These are phyloP conservation scores for Diplocarpon rosae DNA, from an alignment of 2,329 filamentous ascomycete genomes.

Conservation along the genomic window DNA sequence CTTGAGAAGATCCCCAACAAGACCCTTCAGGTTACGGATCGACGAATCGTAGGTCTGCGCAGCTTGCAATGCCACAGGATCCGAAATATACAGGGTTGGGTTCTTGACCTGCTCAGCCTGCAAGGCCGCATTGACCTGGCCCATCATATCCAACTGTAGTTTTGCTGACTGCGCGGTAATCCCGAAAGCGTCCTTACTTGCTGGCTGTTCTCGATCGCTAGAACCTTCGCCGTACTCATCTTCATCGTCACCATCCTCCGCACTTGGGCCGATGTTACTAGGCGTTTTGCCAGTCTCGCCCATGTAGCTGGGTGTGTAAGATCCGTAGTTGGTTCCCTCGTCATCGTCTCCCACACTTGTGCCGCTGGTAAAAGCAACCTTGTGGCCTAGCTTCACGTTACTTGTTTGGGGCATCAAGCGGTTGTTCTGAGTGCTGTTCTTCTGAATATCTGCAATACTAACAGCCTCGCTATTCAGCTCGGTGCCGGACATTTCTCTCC, in stretches of 20 bases:
- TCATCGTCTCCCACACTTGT: conserved; percentile 37
- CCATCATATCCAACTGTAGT: conserved; percentile 82
- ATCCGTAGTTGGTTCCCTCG: conserved; percentile 38
- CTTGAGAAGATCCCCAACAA: conserved; percentile 77
- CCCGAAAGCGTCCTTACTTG: conserved; percentile 86
- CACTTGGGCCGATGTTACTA: conserved; percentile 16
- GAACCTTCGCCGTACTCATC: conserved; percentile 74
- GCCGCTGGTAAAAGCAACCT: conserved; percentile 26
- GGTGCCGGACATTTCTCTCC: conserved; percentile 13
- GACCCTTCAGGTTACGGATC: conserved; percentile 72
- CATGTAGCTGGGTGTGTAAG: conserved; percentile 44
- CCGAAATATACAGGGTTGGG: conserved; percentile 61
- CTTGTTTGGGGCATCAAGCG: conserved; percentile 18
- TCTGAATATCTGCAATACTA: conserved; percentile 29
- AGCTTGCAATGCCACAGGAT: conserved; percentile 66
- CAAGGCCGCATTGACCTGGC: conserved; percentile 74
- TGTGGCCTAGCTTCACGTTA: conserved; percentile 19
- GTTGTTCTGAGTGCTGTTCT: conserved; percentile 33
- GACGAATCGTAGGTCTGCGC: conserved; percentile 80
- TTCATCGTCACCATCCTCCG: conserved; percentile 52
- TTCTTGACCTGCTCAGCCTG: conserved; percentile 59
- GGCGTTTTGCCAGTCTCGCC: conserved; percentile 26
- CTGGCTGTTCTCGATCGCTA: conserved; percentile 64
- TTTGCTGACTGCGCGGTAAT: conserved; percentile 94
- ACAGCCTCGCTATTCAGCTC: conserved; percentile 18